Base-by-base conservation (phyloP, 768 basidiomycete genomes). In the Dendrothele bispora region DNA sequence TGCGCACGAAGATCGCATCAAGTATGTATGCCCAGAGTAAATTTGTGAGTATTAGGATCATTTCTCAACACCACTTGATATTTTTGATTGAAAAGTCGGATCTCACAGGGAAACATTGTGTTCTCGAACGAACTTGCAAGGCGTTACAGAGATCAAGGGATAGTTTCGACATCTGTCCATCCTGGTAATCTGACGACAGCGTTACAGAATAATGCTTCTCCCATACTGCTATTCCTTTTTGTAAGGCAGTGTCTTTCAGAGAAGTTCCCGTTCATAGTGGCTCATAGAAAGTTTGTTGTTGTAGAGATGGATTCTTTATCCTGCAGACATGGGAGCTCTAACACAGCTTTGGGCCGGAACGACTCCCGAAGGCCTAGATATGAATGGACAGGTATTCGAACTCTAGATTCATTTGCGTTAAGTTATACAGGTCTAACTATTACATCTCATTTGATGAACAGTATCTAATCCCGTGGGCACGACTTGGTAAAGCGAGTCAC, bases 151-250 rank as follows among this genome's bases (percentile, higher is more conserved):
- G 65, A 66, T 17, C 60, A 74, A 47, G 78, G 74, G 7, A 70
- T 79, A 34, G 55, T 76, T 2, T 75, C 77, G 1, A 64, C 62
- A 1, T 60, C 75, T 2, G 39, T 77, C 22, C 69, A 78, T 46
- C 77, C 75, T 7, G 75, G 75, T 54, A 42, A 28, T 41, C 26
- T 56, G 21, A 46, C 37, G 39, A 51, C 42, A 27, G 51, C 44
- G 4, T 36, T 55, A n/a, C 43, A 38, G 34, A 48, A 51, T 20
- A 36, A 57, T 30, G 18, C 38, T 5, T 15, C 15, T 3, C 27
- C 38, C 5, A 0, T 54, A 25, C 4, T 22, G 1, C 6, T 8
- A 6, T 14, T 4, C 17, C 5, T 50, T 4, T 17, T 52, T 2
- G 55, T 54, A 25, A 27, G n/a, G n/a, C n/a, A n/a, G 48, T 43